Percentiles rank a stretch among this genome's conserved stretches.
phyloP scores from a whole-genome alignment of 495 filamentous ascomycete species.

The Neurospora pannonica region DNA sequence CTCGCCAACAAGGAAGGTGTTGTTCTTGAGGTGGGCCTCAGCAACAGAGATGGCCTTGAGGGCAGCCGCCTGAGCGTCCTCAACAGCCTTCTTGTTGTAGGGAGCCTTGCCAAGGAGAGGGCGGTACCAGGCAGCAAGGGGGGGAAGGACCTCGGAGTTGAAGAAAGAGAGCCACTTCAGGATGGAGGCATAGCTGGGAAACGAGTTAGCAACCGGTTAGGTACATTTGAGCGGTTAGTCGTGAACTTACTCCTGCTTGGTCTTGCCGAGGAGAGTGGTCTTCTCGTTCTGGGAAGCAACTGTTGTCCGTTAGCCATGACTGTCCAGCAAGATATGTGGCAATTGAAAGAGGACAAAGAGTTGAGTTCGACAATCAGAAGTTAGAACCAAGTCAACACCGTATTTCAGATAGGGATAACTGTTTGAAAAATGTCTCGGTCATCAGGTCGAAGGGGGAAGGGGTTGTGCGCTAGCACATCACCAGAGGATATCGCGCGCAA shows the following conservation, averaged over 20 bases:
- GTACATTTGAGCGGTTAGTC: not conserved
- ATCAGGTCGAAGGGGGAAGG: slow-evolving; percentile 48
- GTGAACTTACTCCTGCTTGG: slow-evolving; percentile 82
- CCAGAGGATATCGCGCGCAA: not conserved
- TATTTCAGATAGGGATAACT: slow-evolving; percentile 99
- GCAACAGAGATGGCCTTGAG: slow-evolving; percentile 58
- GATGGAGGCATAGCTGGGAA: slow-evolving; percentile 73
- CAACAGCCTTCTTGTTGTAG: slow-evolving; percentile 97
- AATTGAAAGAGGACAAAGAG: slow-evolving; percentile 5
- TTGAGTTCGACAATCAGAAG: slow-evolving; percentile 40
- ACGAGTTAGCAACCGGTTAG: slow-evolving; percentile 13
- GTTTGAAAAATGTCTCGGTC: slow-evolving; percentile 59
- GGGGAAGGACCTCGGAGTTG: slow-evolving; percentile 73
- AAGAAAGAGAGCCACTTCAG: slow-evolving; percentile 91
- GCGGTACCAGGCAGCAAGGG: slow-evolving; percentile 75
- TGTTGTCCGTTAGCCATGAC: slow-evolving; percentile 36
- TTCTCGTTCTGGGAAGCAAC: slow-evolving; percentile 99
- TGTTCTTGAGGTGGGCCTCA: slow-evolving; percentile 77
- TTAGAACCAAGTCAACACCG: slow-evolving; percentile 62
- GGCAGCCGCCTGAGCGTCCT: slow-evolving; percentile 60
- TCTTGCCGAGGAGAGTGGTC: slow-evolving; percentile 96
- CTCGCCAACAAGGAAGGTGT: slow-evolving; percentile 97
- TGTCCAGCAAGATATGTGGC: slow-evolving; percentile 14
- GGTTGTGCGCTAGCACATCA: not conserved
- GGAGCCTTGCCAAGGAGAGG: slow-evolving; percentile 71